These are phyloP conservation scores for Pyrenopolyporus hunteri DNA, from an alignment of 495 filamentous ascomycete species.

Conservation along the genomic window DNA sequence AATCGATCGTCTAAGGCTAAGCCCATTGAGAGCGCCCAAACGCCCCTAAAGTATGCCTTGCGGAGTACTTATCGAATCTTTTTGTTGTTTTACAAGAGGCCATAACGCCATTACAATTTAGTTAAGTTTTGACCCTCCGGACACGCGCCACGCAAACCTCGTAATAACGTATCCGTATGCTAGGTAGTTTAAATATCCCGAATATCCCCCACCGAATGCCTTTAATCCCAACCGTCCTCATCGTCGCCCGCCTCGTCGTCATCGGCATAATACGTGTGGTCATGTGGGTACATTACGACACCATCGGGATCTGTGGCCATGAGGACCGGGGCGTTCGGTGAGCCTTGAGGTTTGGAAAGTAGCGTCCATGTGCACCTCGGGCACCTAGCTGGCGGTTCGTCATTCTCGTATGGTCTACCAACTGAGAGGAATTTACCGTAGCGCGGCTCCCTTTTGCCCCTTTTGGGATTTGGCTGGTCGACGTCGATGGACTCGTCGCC, in stretches of 20 bases:
- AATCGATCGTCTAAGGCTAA: too few relatives aligned
- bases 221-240: conserved; percentile 9
- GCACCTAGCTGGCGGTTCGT: neutral
- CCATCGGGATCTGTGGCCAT: conserved; percentile 8
- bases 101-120: too few relatives aligned
- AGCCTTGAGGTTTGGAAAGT: neutral
- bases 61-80: too few relatives aligned
- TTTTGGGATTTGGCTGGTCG: neutral
- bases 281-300: conserved; percentile 6
- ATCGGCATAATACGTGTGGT: conserved; percentile 11
- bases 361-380: conserved; percentile 9
- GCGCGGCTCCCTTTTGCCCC: neutral
- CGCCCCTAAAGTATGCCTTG: too few relatives aligned
- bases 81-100: too few relatives aligned
- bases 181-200: too few relatives aligned
- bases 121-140: too few relatives aligned
- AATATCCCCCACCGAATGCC: neutral
- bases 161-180: too few relatives aligned
- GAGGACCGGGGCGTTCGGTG: conserved; percentile 5
- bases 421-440: neutral
- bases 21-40: too few relatives aligned
- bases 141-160: too few relatives aligned
- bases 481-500: neutral
- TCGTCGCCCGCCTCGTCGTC: neutral
- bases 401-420: neutral